Evolutionary conservation across 2,329 filamentous ascomycete species (phyloP).

Genomic region (Arthrobotrys sphaeroides): DNA sequence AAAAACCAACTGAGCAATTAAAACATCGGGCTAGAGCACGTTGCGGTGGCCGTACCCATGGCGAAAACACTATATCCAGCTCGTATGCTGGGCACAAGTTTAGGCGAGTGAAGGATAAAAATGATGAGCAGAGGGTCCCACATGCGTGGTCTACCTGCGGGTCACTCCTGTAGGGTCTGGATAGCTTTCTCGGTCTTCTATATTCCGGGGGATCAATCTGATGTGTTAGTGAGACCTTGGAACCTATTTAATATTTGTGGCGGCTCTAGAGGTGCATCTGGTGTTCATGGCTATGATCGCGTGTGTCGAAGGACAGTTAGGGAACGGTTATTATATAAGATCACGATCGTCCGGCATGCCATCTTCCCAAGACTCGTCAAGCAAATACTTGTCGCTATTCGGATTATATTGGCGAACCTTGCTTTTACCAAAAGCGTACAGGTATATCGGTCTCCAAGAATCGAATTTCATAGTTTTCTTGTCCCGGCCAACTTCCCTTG

Average conservation of each 20-base stretch:
- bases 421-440: not conserved
- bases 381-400: not conserved
- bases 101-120: not conserved
- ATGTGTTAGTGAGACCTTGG: not conserved
- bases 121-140: not conserved
- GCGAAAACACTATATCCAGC: not conserved
- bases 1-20: not conserved
- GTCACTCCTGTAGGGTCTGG: not conserved
- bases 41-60: not conserved
- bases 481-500: not conserved
- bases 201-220: not conserved
- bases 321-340: not conserved
- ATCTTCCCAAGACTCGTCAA: not conserved
- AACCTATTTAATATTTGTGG: conserved; percentile 4
- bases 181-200: not conserved
- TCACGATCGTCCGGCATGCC: not conserved
- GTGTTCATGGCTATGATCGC: not conserved
- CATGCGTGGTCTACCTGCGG: not conserved
- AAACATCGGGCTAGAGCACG: not conserved
- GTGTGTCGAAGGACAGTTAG: not conserved
- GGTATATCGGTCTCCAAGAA: not conserved
- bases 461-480: not conserved
- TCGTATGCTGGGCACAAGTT: conserved; percentile 7
- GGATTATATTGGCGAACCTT: not conserved
- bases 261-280: not conserved